A percentile compares a stretch with the other conserved stretches of the same genome.
Conservation (phyloP, 352 stramenopile genomes). For the Phytophthora vignae region DNA sequence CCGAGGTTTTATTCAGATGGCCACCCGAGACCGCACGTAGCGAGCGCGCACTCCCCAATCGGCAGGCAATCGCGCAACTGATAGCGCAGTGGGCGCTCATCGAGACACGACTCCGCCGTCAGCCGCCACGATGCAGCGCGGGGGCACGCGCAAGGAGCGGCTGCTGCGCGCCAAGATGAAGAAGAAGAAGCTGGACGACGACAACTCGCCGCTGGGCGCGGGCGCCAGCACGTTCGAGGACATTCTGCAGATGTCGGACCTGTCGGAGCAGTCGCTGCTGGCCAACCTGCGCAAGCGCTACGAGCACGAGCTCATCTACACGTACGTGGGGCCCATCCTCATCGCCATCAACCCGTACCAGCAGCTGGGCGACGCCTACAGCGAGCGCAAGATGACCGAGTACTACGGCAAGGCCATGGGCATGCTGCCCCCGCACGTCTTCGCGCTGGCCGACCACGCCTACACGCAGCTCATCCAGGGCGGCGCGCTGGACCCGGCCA, state of each 20-base stretch:
- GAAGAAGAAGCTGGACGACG: slow-evolving; percentile 86
- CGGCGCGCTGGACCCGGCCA: slow-evolving; percentile 78
- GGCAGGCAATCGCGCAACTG: slow-evolving; percentile 21
- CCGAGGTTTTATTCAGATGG: slow-evolving; percentile 35
- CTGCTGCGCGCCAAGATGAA: slow-evolving; percentile 88
- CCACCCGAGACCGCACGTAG: not conserved
- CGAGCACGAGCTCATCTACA: slow-evolving; percentile 95
- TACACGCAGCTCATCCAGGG: slow-evolving; percentile 91
- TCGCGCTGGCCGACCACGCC: slow-evolving; percentile 89
- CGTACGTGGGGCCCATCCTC: slow-evolving; percentile 91
- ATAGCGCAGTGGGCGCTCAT: slow-evolving; percentile 44
- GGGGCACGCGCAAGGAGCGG: slow-evolving; percentile 81
- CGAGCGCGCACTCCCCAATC: slow-evolving; percentile 27
- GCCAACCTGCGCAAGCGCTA: slow-evolving; percentile 91
- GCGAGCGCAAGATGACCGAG: slow-evolving; percentile 83
- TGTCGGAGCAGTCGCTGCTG: slow-evolving; percentile 91
- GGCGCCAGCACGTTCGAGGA: slow-evolving; percentile 77
- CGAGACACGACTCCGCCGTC: not conserved
- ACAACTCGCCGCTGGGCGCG: slow-evolving; percentile 45
- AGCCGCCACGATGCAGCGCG: slow-evolving; percentile 31
- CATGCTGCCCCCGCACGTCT: slow-evolving; percentile 89
- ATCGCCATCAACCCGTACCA: slow-evolving; percentile 95
- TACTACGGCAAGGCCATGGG: slow-evolving; percentile 91
- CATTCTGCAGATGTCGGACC: slow-evolving; percentile 91
- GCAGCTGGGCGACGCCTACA: slow-evolving; percentile 71